Evolutionary conservation across 176 grass and related monocot species (phyloP).

Genomic region (Oryza longistaminata): DNA sequence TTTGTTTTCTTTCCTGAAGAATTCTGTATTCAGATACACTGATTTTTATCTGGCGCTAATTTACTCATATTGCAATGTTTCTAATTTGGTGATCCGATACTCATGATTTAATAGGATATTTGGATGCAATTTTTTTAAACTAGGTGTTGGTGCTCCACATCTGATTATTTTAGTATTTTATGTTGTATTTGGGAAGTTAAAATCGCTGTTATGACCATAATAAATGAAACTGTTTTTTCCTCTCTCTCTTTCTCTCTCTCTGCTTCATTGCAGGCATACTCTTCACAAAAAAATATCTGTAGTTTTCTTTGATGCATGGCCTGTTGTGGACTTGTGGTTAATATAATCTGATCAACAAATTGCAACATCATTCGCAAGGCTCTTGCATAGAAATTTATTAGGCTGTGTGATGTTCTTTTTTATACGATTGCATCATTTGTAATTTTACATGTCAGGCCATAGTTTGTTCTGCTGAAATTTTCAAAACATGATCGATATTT

Average conservation of each 20-base stretch:
- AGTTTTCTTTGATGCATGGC: not conserved
- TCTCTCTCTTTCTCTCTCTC: not conserved
- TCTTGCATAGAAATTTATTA: not conserved
- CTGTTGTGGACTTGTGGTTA: not conserved
- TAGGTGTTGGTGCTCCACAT: not conserved
- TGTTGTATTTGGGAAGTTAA: not conserved
- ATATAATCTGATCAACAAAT: not conserved
- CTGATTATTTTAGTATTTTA: not conserved
- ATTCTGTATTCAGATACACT: not conserved
- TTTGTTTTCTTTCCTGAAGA: slow-evolving; percentile 13
- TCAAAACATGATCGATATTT: slow-evolving; percentile 11
- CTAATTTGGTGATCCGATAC: slow-evolving; percentile 20
- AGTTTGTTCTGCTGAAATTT: not conserved
- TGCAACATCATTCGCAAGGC: not conserved
- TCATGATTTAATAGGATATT: not conserved
- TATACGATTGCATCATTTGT: not conserved
- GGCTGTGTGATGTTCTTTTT: not conserved
- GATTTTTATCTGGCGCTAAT: slow-evolving; percentile 7
- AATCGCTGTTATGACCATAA: not conserved
- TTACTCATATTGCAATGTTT: slow-evolving; percentile 13
- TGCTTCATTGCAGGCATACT: not conserved
- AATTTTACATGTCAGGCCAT: not conserved
- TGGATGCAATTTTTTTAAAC: slow-evolving; percentile 15
- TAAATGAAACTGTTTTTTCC: not conserved
- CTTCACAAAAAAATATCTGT: slow-evolving; percentile 13